Evolutionary conservation across 2,329 filamentous ascomycete species (phyloP), one percentile per base, ranked within the genome.

Genomic region (Paraphoma sp.): DNA sequence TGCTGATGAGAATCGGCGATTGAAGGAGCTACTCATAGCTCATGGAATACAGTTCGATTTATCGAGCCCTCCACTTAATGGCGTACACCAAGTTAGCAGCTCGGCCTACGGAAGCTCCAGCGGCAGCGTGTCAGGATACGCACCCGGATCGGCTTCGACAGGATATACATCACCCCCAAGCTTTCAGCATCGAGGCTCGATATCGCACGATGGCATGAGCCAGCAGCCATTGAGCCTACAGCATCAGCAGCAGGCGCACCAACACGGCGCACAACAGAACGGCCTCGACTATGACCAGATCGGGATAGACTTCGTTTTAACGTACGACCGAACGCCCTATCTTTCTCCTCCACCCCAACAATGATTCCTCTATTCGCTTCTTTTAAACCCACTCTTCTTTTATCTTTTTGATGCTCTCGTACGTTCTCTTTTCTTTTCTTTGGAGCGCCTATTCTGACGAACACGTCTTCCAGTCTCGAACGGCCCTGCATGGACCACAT

Each of bases 401-500:
- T 47, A 61, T 62, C 51, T 56, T 62, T 56, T 58, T 45, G 46
- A 30, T 48, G 53, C 56, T 43, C 54, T 29, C 62, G 66, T 73
- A 72, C 64, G 70, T 69, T 48, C 45, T 56, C 48, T 42, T 66
- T 64, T 68, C 60, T 61, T 66, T 57, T 62, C 36, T 43, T 54
- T 63, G 14, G 40, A 54, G 59, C 59, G 57, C 65, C 65, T 62
- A 59, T 68, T 72, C 69, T 75, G 68, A 75, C 72, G 66, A 62
- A 46, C 52, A 54, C 56, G 59, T 60, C 54, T 57, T 54, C 54
- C 75, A 84, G 89, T 91, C 90, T 96, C 77, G 93, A 97, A 82
- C 90, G 89, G 74, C 92, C 93, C 50, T 98, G 95, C 82, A 96
- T 96, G 86, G 88, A 93, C 67, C 93, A 97, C 78, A 85, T 94